phyloP scores from a whole-genome alignment of 495 filamentous ascomycete genomes.

The Mytilinidion resinicola region DNA sequence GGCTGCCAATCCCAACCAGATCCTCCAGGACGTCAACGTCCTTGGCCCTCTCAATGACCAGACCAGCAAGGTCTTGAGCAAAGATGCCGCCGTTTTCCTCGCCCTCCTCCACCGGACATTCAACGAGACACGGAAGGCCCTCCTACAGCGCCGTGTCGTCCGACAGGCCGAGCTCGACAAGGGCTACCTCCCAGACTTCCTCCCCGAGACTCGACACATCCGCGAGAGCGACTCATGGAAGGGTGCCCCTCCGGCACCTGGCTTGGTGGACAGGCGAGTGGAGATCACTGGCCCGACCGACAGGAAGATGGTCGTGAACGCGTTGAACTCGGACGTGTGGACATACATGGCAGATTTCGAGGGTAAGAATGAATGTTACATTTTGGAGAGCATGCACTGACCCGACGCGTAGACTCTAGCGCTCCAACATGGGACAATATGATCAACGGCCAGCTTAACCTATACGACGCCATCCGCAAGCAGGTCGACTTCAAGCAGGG shows the following conservation, averaged over 20 bases:
- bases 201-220: conserved; percentile 93
- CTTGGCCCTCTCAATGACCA: conserved; percentile 69
- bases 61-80: conserved; percentile 84
- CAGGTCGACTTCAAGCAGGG: conserved; percentile 97
- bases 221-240: conserved; percentile 92
- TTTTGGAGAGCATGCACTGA: not conserved
- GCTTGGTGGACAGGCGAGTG: conserved; percentile 88
- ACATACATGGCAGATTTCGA: conserved; percentile 99
- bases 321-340: conserved; percentile 94
- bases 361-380: conserved; percentile 45
- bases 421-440: conserved; percentile 99
- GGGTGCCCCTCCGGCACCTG: conserved; percentile 87
- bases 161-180: conserved; percentile 95
- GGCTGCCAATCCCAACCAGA: conserved; percentile 46
- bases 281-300: conserved; percentile 99
- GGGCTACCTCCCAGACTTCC: conserved; percentile 86
- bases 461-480: conserved; percentile 92
- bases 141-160: conserved; percentile 76
- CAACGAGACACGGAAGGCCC: conserved; percentile 80
- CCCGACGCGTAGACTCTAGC: conserved; percentile 64
- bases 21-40: conserved; percentile 84
- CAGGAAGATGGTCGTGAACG: conserved; percentile 99
- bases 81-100: conserved; percentile 85
- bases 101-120: conserved; percentile 91
- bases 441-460: conserved; percentile 96